Evolutionary conservation across 2,329 filamentous ascomycete species (phyloP), one percentile per base, ranked within the genome.

Genomic region (Coniochaeta sp.): DNA sequence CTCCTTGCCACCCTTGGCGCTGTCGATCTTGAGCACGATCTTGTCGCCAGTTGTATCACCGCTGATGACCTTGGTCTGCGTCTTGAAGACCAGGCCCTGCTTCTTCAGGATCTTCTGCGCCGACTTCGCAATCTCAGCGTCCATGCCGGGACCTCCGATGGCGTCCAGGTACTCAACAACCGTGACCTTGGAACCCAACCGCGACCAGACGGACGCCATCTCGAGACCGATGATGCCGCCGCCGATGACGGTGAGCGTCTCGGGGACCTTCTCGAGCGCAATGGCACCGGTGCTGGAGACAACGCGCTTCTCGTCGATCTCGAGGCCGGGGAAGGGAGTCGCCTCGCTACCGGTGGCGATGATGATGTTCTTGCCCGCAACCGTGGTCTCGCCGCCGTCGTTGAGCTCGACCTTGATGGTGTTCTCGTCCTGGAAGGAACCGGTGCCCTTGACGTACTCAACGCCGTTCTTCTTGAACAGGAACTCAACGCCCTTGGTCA

Each of bases 391-490:
- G 72, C 93, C 93, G 69, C 95, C 95, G 22, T 98, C 93, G 69
- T 89, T 85, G 63, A 97, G 86, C 71, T 89, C 88, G 69, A 99
- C 91, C 77, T 91, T 93, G 77, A 99, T 79, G 70, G 95, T 93
- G 79, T 97, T 86, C 78, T 96, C 90, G 74, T 90, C 90, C 70
- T 88, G 83, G 73, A 98, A 96, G 55, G 90, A 83, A 67, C 89
- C 93, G 58, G 91, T 87, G 68, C 95, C 95, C 82, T 97, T 97
- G 80, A 98, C 84, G 78, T 98, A 99, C 74, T 98, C 92, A 67
- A 97, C 95, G 65, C 91, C 91, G 80, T 99, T 99, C 85, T 99
- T 98, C 88, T 98, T 98, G 79, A 99, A 89, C 65, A 99, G 82
- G 75, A 93, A 99, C 78, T 99, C 95, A 66, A 99, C 90, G 75